Base-by-base conservation (phyloP, 208 protist genomes). In the Entamoeba dispar region DNA sequence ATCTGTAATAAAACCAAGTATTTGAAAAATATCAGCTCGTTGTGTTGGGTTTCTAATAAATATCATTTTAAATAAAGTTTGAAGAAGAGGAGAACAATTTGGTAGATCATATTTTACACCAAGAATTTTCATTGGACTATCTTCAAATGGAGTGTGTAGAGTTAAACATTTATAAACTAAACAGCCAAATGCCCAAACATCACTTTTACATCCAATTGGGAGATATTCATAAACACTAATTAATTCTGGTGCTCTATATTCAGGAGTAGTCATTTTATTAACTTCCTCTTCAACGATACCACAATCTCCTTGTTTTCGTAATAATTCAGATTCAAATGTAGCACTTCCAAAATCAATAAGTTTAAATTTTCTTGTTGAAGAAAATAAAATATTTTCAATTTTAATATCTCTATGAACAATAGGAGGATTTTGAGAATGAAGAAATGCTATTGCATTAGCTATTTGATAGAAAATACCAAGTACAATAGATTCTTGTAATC, bases 291-390 rank as follows among this genome's bases (percentile, higher is more conserved):
- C 49, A 27, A 92, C 19, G 1, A 2, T 91, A 14, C 15, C 43
- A 49, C 55, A 43, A 15, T 86, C 14, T 14, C 47, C 73, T 49
- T 77, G 77, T 50, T 57, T 61, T 55, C 47, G 0, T 12, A 51
- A 22, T 14, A 51, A n/a, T 15, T n/a, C 19, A 49, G 7, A 0
- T 61, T 49, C 51, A 34, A 31, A n/a, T 55, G 50, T 94, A n/a
- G 92, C 19, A 43, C 31, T 52, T 34, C 93, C 93, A 94, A 94
- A 94, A 49, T 94, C 93, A 91, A 93, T 86, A 0, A 94, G 22
- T 77, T 94, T 94, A 50, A 57, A 94, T 14, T 92, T 69, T 49
- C 34, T 61, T 22, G 91, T 31, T 52, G 6, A 22, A 31, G 47
- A 86, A 27, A 51, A 93, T 2, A 93, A 61, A n/a, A 61, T 52